Evolutionary conservation across 208 protist species (phyloP).

Genomic region (Leishmania gerbilli): DNA sequence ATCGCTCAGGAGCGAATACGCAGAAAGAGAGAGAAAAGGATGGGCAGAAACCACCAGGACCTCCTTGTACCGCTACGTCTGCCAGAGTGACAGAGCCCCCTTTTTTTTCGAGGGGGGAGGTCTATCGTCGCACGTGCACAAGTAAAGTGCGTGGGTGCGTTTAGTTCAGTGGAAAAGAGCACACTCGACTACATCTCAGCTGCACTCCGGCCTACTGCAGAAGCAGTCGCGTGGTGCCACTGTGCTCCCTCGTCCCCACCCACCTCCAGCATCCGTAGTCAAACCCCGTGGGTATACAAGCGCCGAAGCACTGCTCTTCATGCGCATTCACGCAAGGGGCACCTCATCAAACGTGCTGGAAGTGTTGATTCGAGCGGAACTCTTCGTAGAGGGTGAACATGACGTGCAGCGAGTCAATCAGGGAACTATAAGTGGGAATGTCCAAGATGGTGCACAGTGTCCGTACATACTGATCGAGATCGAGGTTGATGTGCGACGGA

Average conservation of each 20-base stretch:
- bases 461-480: conserved; percentile 94
- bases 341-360: conserved; percentile 69
- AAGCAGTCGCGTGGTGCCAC: not conserved
- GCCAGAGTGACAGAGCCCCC: not conserved
- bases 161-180: not conserved
- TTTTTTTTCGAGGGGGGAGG: not conserved
- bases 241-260: not conserved
- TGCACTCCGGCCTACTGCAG: not conserved
- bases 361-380: conserved; percentile 95
- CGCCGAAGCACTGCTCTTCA: not conserved
- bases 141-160: not conserved
- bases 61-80: not conserved
- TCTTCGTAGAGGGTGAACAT: conserved; percentile 98
- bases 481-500: conserved; percentile 90
- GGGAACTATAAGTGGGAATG: conserved; percentile 96
- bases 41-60: not conserved
- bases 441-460: conserved; percentile 96
- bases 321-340: not conserved
- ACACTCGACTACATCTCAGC: no score
- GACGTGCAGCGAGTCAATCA: conserved; percentile 98
- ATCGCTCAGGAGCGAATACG: not conserved
- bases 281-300: not conserved
- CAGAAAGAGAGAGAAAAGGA: not conserved
- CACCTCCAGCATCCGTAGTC: not conserved
- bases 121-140: not conserved